phyloP scores from a whole-genome alignment of 2,329 filamentous ascomycete species.

The Talaromyces sp. region DNA sequence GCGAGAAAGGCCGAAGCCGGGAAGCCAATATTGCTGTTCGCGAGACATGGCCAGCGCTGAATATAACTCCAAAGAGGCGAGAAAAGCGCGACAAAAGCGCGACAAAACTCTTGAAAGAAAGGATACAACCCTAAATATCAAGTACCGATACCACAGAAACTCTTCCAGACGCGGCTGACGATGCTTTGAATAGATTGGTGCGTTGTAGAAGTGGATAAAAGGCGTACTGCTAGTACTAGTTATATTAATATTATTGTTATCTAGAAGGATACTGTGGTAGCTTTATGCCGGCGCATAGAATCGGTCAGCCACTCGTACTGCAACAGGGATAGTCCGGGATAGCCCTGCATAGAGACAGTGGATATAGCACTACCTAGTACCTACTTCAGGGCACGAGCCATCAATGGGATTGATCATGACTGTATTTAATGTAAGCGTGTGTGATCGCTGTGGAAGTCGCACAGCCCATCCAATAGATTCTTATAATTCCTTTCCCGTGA shows the following conservation, averaged over 20 bases:
- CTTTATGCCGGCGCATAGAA: not conserved
- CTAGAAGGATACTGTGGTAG: not conserved
- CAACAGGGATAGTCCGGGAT: not conserved
- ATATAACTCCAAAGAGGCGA: not conserved
- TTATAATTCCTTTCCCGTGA: not conserved
- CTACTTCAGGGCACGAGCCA: not conserved
- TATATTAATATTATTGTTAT: not conserved
- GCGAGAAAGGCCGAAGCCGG: conserved; percentile 44
- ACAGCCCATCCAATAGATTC: not conserved
- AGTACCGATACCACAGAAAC: not conserved
- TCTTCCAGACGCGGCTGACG: not conserved
- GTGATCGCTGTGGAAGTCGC: not conserved
- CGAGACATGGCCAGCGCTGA: conserved; percentile 25
- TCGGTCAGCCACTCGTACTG: not conserved
- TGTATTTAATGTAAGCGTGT: not conserved
- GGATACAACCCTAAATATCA: not conserved
- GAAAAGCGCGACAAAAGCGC: too few species aligned
- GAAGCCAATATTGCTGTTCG: conserved; percentile 43
- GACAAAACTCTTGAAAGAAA: not conserved
- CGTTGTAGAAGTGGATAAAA: not conserved
- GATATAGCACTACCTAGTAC: not conserved
- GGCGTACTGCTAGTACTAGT: not conserved
- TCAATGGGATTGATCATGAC: not conserved
- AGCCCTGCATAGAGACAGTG: not conserved
- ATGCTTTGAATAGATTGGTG: not conserved